These are phyloP conservation scores for Biscogniauxia mediterranea DNA, from an alignment of 2,329 filamentous ascomycete genomes.

Conservation along the genomic window DNA sequence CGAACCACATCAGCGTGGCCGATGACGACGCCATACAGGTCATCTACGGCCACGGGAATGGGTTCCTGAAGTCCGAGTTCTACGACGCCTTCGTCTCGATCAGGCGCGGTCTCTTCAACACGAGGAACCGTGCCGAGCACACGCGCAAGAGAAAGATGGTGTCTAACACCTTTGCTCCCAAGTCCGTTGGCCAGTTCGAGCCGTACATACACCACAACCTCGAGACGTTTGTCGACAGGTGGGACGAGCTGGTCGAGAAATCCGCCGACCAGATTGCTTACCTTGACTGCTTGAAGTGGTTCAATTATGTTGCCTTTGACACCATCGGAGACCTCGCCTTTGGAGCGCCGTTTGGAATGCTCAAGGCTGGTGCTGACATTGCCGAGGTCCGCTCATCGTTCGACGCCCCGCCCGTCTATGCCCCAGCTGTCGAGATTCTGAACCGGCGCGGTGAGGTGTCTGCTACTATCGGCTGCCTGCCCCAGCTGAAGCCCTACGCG, in stretches of 20 bases:
- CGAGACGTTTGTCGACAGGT: conserved; percentile 68
- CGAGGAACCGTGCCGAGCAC: conserved; percentile 76
- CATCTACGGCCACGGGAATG: conserved; percentile 79
- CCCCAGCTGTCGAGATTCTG: conserved; percentile 80
- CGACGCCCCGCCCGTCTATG: conserved; percentile 62
- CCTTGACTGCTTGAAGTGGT: conserved; percentile 77
- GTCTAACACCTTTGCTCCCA: conserved; percentile 81
- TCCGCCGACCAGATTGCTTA: conserved; percentile 54
- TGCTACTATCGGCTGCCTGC: conserved; percentile 72
- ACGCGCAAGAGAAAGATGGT: conserved; percentile 87
- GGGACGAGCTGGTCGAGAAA: conserved; percentile 60
- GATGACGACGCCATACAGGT: conserved; percentile 73
- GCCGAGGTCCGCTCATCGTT: conserved; percentile 68
- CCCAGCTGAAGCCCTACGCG: conserved; percentile 74
- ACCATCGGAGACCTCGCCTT: conserved; percentile 62
- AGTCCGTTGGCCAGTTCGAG: conserved; percentile 80
- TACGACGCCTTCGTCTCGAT: conserved; percentile 93
- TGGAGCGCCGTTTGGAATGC: conserved; percentile 80
- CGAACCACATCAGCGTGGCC: conserved; percentile 78
- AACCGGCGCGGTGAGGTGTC: conserved; percentile 87
- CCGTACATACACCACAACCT: conserved; percentile 84
- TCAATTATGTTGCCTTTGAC: conserved; percentile 64
- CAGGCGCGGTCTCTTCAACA: conserved; percentile 84
- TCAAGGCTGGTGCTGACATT: conserved; percentile 71
- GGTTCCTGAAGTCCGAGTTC: conserved; percentile 76